Evolutionary conservation across 345 rosid genomes (phyloP).

Genomic region (Arabidopsis arenosa): DNA sequence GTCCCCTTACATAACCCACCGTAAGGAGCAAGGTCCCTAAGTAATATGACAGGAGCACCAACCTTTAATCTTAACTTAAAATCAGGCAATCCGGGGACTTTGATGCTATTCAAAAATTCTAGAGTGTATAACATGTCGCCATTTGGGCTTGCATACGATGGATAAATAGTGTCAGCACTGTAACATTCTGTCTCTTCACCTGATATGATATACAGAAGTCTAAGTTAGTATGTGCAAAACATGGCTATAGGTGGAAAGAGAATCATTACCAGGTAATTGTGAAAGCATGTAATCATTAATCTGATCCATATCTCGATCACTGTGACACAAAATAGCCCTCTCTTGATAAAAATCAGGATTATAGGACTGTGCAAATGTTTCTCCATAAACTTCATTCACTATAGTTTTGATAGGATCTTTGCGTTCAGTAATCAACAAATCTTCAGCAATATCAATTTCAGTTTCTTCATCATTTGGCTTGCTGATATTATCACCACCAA

Average conservation of each 20-base stretch:
- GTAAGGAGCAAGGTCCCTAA: neutral
- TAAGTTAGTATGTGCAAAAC: neutral
- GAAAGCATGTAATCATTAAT: constrained; percentile 33
- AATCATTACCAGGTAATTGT: constrained; percentile 2
- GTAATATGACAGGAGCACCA: constrained; percentile 29
- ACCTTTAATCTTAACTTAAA: constrained; percentile 24
- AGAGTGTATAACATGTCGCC: neutral
- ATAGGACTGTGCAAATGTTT: neutral
- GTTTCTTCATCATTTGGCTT: neutral
- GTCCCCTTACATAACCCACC: neutral
- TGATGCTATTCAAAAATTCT: neutral
- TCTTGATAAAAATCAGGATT: neutral
- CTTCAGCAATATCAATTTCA: constrained; percentile 6
- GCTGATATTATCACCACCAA: neutral
- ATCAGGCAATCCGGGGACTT: neutral
- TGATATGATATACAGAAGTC: neutral
- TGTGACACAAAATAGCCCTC: constrained; percentile 8
- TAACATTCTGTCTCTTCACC: constrained; percentile 2
- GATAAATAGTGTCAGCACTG: constrained; percentile 15
- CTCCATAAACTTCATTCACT: constrained; percentile 19
- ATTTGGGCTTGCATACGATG: neutral
- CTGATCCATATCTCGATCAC: neutral
- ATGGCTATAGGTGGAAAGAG: neutral
- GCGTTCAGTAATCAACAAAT: neutral
- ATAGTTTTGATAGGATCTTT: neutral